Percentiles rank a stretch among this genome's conserved stretches.
These are phyloP conservation scores for Aureobasidium pullulans DNA, from an alignment of 2,329 filamentous ascomycete genomes.

Conservation along the genomic window DNA sequence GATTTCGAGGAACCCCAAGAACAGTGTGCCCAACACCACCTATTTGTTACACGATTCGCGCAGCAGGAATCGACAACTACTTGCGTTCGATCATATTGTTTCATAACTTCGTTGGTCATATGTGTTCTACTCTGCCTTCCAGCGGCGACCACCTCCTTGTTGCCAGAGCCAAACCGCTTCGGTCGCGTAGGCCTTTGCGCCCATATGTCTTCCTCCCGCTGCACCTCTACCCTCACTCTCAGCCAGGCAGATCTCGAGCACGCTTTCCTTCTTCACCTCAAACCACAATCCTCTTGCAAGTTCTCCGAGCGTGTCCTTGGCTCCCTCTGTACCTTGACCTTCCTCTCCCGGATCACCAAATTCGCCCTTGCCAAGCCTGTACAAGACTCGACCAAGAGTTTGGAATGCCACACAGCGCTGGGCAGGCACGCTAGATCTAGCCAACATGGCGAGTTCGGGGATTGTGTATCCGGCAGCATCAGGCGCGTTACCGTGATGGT, in stretches of 20 bases:
- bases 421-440: slow-evolving; percentile 72
- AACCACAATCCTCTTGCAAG: slow-evolving; percentile 74
- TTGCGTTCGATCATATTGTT: not conserved
- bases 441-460: slow-evolving; percentile 71
- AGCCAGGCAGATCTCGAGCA: slow-evolving; percentile 68
- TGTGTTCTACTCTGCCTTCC: slow-evolving; percentile 40
- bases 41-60: not conserved
- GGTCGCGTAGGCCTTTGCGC: slow-evolving; percentile 74
- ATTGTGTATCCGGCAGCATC: slow-evolving; percentile 94
- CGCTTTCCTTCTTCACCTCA: slow-evolving; percentile 65
- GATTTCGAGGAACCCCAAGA: too few species aligned
- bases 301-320: slow-evolving; percentile 38
- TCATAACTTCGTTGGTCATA: not conserved
- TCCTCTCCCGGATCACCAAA: slow-evolving; percentile 48
- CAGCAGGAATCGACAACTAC: too few species aligned
- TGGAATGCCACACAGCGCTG: slow-evolving; percentile 91
- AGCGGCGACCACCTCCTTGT: slow-evolving; percentile 57
- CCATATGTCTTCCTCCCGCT: slow-evolving; percentile 58
- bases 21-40: too few species aligned
- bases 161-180: slow-evolving; percentile 88
- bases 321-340: slow-evolving; percentile 30
- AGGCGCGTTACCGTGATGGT: slow-evolving; percentile 88
- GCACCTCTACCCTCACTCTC: slow-evolving; percentile 59
- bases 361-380: slow-evolving; percentile 68
- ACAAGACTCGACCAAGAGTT: slow-evolving; percentile 78